These are phyloP conservation scores for Alternaria ethzedia DNA, from an alignment of 2,329 filamentous ascomycete species.

Conservation along the genomic window DNA sequence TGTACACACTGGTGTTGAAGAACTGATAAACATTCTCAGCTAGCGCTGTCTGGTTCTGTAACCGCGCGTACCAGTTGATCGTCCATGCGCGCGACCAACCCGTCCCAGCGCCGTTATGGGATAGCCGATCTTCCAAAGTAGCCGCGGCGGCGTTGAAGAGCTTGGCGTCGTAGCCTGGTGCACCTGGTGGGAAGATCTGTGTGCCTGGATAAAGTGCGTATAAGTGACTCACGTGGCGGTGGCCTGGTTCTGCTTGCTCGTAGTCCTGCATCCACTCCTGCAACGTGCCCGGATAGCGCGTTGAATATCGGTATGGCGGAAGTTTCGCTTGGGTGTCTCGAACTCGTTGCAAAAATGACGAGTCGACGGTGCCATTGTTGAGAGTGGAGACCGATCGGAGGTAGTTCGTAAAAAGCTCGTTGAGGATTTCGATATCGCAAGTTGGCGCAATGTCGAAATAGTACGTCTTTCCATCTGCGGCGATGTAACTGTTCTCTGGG, in stretches of 20 bases:
- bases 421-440: slow-evolving; percentile 56
- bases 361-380: background rate
- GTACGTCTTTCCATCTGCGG: slow-evolving; percentile 26
- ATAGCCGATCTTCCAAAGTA: slow-evolving; percentile 41
- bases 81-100: slow-evolving; percentile 62
- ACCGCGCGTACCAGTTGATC: slow-evolving; percentile 57
- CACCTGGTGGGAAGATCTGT: slow-evolving; percentile 46
- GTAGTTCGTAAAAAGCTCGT: slow-evolving; percentile 48
- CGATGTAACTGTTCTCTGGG: slow-evolving; percentile 48
- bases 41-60: slow-evolving; percentile 43
- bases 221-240: slow-evolving; percentile 60
- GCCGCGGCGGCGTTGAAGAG: slow-evolving; percentile 39
- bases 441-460: slow-evolving; percentile 39
- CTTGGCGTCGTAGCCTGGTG: slow-evolving; percentile 24
- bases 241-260: slow-evolving; percentile 54
- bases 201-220: slow-evolving; percentile 58
- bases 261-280: slow-evolving; percentile 42
- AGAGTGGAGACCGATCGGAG: slow-evolving; percentile 13
- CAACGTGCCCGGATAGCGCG: slow-evolving; percentile 34
- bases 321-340: slow-evolving; percentile 13
- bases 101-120: slow-evolving; percentile 50
- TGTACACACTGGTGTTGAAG: slow-evolving; percentile 12
- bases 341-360: slow-evolving; percentile 1
- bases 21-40: slow-evolving; percentile 43
- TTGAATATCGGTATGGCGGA: slow-evolving; percentile 26